These are phyloP conservation scores for Jacaranda mimosifolia DNA, from an alignment of 257 asterid species.

Conservation along the genomic window DNA sequence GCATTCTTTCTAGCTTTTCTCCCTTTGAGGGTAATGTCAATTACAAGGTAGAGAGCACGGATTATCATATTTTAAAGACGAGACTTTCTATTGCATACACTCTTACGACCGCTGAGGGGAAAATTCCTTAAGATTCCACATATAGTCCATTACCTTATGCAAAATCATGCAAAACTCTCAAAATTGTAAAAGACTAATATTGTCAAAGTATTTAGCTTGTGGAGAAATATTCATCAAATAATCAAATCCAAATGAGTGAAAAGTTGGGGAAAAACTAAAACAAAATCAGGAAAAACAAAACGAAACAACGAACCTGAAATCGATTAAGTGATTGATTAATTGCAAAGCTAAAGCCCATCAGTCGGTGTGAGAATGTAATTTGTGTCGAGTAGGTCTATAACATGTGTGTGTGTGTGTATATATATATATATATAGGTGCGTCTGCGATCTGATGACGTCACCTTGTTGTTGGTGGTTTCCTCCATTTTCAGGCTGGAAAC, in stretches of 20 bases:
- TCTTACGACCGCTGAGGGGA: neutral
- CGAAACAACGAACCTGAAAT: constrained; percentile 28
- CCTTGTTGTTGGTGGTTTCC: neutral
- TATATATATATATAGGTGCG: no score
- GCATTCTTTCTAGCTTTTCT: constrained; percentile 13
- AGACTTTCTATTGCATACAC: neutral
- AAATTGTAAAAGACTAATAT: neutral
- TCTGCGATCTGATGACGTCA: constrained; percentile 15
- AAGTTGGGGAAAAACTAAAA: neutral
- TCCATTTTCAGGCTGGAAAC: neutral
- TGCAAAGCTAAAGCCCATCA: neutral
- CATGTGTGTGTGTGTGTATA: neutral
- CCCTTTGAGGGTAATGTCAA: neutral
- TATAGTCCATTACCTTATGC: constrained; percentile 13
- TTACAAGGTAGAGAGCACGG: neutral
- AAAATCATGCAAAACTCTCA: constrained; percentile 30
- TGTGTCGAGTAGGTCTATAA: no score
- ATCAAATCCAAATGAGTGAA: neutral
- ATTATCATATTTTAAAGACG: constrained; percentile 11
- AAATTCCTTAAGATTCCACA: constrained; percentile 4
- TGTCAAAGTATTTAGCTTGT: constrained; percentile 15
- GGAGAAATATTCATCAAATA: neutral
- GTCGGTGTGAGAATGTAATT: neutral
- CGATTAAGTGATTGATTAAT: neutral
- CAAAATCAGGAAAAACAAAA: neutral